Evolutionary conservation across 192 early-diverging fungal species (phyloP).

Genomic region (Backusella psychrophila): DNA sequence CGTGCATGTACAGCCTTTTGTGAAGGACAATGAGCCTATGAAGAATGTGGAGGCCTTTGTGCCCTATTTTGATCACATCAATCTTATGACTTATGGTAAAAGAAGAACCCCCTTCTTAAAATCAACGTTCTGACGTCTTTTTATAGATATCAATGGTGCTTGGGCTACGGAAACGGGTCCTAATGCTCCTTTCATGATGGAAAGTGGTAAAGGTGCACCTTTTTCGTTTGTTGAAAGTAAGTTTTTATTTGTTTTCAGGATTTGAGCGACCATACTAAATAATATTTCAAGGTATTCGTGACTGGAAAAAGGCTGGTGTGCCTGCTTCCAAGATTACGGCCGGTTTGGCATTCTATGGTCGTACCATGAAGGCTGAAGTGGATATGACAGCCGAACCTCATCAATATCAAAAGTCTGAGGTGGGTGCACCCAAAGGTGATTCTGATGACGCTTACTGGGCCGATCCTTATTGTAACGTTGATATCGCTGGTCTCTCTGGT

Average conservation of each 20-base stretch:
- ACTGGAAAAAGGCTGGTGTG: constrained; percentile 59
- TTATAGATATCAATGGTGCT: constrained; percentile 41
- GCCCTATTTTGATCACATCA: constrained; percentile 53
- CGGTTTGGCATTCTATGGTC: constrained; percentile 64
- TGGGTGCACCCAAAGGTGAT: constrained; percentile 53
- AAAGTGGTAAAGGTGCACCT: constrained; percentile 20
- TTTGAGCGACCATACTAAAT: neutral
- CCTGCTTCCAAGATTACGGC: constrained; percentile 54
- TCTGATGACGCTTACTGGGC: constrained; percentile 50
- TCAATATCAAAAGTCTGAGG: constrained; percentile 39
- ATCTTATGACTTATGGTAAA: constrained; percentile 68
- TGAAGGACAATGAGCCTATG: constrained; percentile 40
- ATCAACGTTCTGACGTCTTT: too few species aligned
- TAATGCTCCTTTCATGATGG: constrained; percentile 54
- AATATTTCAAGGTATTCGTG: constrained; percentile 44
- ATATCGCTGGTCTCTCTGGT: constrained; percentile 44
- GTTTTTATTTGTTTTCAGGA: neutral
- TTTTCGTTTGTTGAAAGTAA: constrained; percentile 27
- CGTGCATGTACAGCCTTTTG: constrained; percentile 56
- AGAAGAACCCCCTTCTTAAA: neutral
- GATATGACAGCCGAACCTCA: constrained; percentile 29
- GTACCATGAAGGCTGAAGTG: constrained; percentile 39
- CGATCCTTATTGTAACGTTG: constrained; percentile 35
- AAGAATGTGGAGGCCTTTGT: constrained; percentile 51
- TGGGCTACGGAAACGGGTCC: constrained; percentile 59